These are phyloP conservation scores for Beauveria bassiana DNA, from an alignment of 2,329 filamentous ascomycete species.

Conservation along the genomic window DNA sequence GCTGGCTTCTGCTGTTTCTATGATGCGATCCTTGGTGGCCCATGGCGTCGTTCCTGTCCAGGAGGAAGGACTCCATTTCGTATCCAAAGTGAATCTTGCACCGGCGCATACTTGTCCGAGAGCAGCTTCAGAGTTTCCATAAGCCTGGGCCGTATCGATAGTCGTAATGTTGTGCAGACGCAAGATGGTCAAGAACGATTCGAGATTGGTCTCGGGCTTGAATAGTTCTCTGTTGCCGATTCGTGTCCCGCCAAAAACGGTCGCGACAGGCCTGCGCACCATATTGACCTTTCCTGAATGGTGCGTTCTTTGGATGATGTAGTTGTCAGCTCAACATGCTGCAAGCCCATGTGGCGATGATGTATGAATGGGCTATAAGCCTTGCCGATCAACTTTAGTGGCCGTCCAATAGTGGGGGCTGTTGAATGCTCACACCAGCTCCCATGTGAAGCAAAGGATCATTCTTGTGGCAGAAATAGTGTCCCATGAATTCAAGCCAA, in stretches of 20 bases:
- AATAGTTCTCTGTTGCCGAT: conserved; percentile 14
- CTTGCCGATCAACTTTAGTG: neutral
- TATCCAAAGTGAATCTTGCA: conserved; percentile 13
- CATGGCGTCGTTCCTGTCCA: conserved; percentile 11
- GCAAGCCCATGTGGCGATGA: neutral
- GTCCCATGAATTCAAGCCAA: neutral
- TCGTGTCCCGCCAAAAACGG: conserved; percentile 14
- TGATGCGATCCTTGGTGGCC: conserved; percentile 11
- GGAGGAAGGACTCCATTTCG: conserved; percentile 15
- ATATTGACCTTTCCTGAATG: neutral
- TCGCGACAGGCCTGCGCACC: neutral
- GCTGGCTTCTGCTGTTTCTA: conserved; percentile 12
- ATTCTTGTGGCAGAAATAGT: neutral
- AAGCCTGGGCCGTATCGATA: conserved; percentile 15
- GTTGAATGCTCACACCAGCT: neutral
- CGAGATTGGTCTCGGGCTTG: conserved; percentile 7
- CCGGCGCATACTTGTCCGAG: conserved; percentile 12
- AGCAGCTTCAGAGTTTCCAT: conserved; percentile 13
- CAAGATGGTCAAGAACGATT: conserved; percentile 8
- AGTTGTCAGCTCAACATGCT: neutral
- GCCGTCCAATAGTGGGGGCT: neutral
- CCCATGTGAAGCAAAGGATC: neutral
- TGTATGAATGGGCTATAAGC: neutral
- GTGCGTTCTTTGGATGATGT: neutral
- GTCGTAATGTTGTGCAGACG: conserved; percentile 9